Evolutionary conservation across 495 filamentous ascomycete genomes (phyloP), one percentile per base, ranked within the genome.

Genomic region (Evernia prunastri): DNA sequence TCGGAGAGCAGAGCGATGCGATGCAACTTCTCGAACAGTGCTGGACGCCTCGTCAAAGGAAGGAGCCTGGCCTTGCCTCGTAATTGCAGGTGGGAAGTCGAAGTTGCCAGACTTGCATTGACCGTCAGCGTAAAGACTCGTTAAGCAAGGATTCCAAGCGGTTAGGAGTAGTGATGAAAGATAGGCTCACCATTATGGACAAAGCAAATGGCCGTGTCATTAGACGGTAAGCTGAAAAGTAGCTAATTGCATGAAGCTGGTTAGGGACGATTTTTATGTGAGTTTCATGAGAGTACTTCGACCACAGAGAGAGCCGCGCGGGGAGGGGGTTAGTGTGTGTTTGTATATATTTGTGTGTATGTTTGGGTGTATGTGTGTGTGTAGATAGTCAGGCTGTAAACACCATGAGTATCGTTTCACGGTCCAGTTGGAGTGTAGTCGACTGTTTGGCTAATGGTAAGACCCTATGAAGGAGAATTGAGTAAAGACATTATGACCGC

Each of bases 51-150:
- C 60, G 27, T 59, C 54, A 35, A 56, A 33, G 25, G 61, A 63
- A 56, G 51, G 43, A 42, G 39, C 18, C 27, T 27, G 58, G 31
- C 23, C 56, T 40, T 64, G 62, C 15, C 43, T 45, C 18, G 40
- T 40, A 29, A 56, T 57, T 57, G 60, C 65, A n/a, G 66, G 69
- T 33, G 65, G 67, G 57, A 80, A 79, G 71, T 84, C 80, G 70
- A 80, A 80, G 73, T 85, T 84, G 63, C 80, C 81, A 72, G 84
- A 87, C 85, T 88, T 68, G 51, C 29, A n/a, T 27, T 63, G 59
- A 33, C 13, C 23, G 45, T 66, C 40, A 66, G 47, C 29, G 35
- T n/a, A 18, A 36, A 39, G 9, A 18, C 27, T 9, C 25, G 6
- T 4, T 4, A 15, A 35, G n/a, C 17, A 20, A n/a, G 23, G 2